phyloP scores from a whole-genome alignment of 306 rosid species.

The Adenanthera pavonina region DNA sequence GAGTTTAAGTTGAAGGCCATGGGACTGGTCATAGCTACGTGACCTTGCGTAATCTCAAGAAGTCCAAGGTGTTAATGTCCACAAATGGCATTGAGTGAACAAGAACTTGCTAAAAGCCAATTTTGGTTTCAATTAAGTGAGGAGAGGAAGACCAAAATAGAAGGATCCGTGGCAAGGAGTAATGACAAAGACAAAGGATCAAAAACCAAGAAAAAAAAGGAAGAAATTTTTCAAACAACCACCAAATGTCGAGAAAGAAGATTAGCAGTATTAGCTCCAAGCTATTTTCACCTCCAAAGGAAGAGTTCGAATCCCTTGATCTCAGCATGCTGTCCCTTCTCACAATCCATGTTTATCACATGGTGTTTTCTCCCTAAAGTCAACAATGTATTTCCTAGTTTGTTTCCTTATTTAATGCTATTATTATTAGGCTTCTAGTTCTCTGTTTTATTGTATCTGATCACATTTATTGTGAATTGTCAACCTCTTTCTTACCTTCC shows the following conservation, averaged over 20 bases:
- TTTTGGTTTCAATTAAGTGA: slow-evolving; percentile 1
- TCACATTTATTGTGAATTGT: too few species aligned
- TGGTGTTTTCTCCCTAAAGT: too few species aligned
- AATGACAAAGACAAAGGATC: neutral
- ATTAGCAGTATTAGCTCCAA: neutral
- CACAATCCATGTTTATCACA: too few species aligned
- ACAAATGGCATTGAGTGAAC: slow-evolving; percentile 3
- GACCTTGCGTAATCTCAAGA: slow-evolving; percentile 10
- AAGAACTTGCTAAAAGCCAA: neutral
- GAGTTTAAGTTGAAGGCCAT: slow-evolving; percentile 1
- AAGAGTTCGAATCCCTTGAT: neutral
- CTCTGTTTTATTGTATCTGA: too few species aligned
- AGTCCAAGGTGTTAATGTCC: slow-evolving; percentile 8
- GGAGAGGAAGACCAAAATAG: neutral
- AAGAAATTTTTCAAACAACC: neutral
- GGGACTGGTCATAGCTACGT: slow-evolving; percentile 5
- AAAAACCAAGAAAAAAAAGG: neutral
- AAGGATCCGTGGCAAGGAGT: neutral
- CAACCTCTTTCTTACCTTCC: too few species aligned
- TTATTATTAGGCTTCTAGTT: too few species aligned
- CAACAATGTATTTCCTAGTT: too few species aligned
- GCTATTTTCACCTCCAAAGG: neutral
- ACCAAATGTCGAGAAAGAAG: neutral
- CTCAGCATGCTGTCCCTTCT: too few species aligned
- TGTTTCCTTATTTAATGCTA: too few species aligned